phyloP scores from a whole-genome alignment of 2,329 filamentous ascomycete species.

The Dactylella cylindrospora region DNA sequence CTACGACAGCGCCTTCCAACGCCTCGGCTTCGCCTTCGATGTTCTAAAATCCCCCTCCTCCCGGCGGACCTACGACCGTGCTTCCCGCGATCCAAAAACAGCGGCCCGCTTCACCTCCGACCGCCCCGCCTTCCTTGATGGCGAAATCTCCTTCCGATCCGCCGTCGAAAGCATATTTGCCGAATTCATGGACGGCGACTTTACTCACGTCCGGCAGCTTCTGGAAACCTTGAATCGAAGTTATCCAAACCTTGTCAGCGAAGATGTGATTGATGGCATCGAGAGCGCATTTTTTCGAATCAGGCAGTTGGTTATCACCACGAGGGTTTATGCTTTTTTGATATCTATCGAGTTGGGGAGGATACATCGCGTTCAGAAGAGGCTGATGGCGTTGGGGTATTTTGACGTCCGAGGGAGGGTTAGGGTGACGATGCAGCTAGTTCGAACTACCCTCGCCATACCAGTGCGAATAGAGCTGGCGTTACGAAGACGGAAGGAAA shows the following conservation, averaged over 20 bases:
- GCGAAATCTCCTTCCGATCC: conserved; percentile 52
- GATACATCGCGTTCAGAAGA: conserved; percentile 53
- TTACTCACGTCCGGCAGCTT: conserved; percentile 51
- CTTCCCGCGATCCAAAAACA: conserved; percentile 48
- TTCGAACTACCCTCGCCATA: conserved; percentile 52
- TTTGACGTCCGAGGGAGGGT: conserved; percentile 52
- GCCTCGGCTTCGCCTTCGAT: conserved; percentile 53
- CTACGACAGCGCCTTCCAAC: conserved; percentile 51
- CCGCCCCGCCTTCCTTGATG: conserved; percentile 50
- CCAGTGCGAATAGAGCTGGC: conserved; percentile 54
- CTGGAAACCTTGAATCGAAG: conserved; percentile 51
- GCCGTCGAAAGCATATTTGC: conserved; percentile 52
- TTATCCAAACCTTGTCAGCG: conserved; percentile 52
- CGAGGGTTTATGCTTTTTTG: conserved; percentile 52
- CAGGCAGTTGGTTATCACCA: conserved; percentile 52
- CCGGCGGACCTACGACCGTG: conserved; percentile 52
- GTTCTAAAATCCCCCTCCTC: conserved; percentile 53
- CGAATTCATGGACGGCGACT: conserved; percentile 54
- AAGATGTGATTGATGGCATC: conserved; percentile 52
- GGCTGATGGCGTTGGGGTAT: conserved; percentile 52
- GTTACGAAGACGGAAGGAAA: conserved; percentile 52
- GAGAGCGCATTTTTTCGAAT: conserved; percentile 52
- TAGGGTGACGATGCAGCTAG: conserved; percentile 52
- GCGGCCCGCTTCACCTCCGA: conserved; percentile 48
- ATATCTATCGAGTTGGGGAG: conserved; percentile 53